phyloP scores from a whole-genome alignment of 495 filamentous ascomycete species.

The Opeltia flavorubescens region DNA sequence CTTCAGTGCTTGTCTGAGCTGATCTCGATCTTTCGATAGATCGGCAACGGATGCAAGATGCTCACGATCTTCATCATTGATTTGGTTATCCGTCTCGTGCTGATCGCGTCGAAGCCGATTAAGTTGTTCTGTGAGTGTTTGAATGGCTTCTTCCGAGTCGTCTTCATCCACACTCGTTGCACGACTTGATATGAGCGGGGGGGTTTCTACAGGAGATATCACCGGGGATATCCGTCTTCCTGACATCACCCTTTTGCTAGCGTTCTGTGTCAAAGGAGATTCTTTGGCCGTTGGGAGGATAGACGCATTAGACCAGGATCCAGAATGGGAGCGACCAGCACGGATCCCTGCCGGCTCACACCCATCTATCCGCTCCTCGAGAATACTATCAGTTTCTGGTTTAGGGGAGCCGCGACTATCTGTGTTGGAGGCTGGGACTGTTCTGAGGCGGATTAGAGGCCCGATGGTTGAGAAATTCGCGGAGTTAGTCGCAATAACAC shows the following conservation, averaged over 20 bases:
- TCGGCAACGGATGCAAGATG: conserved; percentile 46
- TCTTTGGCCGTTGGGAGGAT: conserved; percentile 48
- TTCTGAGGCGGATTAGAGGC: conserved; percentile 66
- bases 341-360: conserved; percentile 41
- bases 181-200: conserved; percentile 17
- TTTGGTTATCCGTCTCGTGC: conserved; percentile 54
- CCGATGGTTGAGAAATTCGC: conserved; percentile 87
- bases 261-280: conserved; percentile 38
- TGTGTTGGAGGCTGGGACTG: conserved; percentile 39
- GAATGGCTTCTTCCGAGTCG: conserved; percentile 29
- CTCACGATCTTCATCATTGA: conserved; percentile 55
- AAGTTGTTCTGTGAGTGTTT: conserved; percentile 52
- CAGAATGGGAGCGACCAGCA: conserved; percentile 26
- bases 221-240: conserved; percentile 68
- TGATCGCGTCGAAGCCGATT: conserved; percentile 60
- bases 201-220: conserved; percentile 42
- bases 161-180: conserved; percentile 13
- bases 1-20: conserved; percentile 56
- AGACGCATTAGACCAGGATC: conserved; percentile 19
- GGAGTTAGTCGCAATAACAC: conserved; percentile 76
- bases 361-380: conserved; percentile 32
- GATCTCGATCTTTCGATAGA: conserved; percentile 51
- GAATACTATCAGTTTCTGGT: conserved; percentile 26
- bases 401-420: conserved; percentile 33
- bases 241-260: conserved; percentile 49